These are phyloP conservation scores for Plasmodium relictum DNA, from an alignment of 169 alveolate genomes.

Conservation along the genomic window DNA sequence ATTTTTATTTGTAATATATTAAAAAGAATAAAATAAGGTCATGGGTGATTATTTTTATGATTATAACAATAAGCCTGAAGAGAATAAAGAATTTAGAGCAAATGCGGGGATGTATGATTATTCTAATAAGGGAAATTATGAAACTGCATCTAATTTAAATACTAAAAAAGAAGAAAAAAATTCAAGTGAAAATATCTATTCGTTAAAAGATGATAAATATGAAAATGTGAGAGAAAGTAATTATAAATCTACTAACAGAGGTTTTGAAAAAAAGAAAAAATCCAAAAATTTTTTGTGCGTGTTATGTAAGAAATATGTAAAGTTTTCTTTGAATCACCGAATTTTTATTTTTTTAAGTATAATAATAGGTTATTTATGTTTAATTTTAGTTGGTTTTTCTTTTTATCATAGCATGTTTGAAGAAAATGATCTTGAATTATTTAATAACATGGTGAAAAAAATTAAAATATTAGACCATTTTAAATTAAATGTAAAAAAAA, in stretches of 20 bases:
- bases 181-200: not conserved
- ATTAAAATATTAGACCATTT: not conserved
- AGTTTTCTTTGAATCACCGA: slow-evolving; percentile 12
- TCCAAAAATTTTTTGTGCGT: slow-evolving; percentile 11
- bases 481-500: slow-evolving; percentile 21
- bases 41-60: too few species aligned
- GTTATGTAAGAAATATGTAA: slow-evolving; percentile 46
- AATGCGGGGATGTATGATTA: too few species aligned
- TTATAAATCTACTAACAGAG: not conserved
- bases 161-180: not conserved
- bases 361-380: slow-evolving; percentile 17
- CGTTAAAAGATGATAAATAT: not conserved
- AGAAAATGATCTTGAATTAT: not conserved
- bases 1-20: too few species aligned
- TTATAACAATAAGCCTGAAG: too few species aligned
- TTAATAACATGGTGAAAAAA: not conserved
- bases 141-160: not conserved
- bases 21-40: too few species aligned
- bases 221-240: not conserved
- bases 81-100: too few species aligned
- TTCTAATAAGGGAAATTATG: not conserved
- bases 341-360: slow-evolving; percentile 22
- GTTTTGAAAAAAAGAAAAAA: not conserved
- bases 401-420: slow-evolving; percentile 20
- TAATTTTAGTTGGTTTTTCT: slow-evolving; percentile 16